Evolutionary conservation across 345 rosid species (phyloP).

Genomic region (Corchorus olitorius): DNA sequence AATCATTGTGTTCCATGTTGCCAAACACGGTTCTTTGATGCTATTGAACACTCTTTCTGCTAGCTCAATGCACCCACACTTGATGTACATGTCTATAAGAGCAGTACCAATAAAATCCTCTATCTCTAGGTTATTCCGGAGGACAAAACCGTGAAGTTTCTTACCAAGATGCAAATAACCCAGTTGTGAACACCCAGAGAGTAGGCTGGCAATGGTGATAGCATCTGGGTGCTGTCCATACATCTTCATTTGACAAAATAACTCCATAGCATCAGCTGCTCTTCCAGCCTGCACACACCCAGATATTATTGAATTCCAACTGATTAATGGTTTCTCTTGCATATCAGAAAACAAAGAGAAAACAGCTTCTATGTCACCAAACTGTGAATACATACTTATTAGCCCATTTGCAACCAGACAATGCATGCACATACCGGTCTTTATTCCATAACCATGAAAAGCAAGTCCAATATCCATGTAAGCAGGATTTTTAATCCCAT

Average conservation of each 20-base stretch:
- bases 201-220: conserved; percentile 62
- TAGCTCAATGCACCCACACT: conserved; percentile 59
- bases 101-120: conserved; percentile 81
- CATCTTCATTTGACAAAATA: conserved; percentile 58
- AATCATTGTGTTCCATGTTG: conserved; percentile 80
- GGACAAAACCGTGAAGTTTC: conserved; percentile 57
- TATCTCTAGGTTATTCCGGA: conserved; percentile 48
- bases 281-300: conserved; percentile 73
- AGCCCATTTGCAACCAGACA: conserved; percentile 66
- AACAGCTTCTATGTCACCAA: conserved; percentile 50
- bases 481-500: conserved; percentile 48
- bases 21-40: conserved; percentile 53
- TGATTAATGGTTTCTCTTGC: conserved; percentile 49
- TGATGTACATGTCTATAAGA: conserved; percentile 77
- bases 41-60: conserved; percentile 65
- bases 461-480: conserved; percentile 44
- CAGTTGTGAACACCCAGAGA: conserved; percentile 74
- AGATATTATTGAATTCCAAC: conserved; percentile 88
- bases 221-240: conserved; percentile 55
- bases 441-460: conserved; percentile 63
- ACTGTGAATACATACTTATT: conserved; percentile 72
- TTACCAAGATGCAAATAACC: conserved; percentile 61
- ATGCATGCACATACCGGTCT: conserved; percentile 54
- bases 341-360: conserved; percentile 52
- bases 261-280: conserved; percentile 51